Base-by-base conservation (phyloP, 768 basidiomycete species). In the Mycena crocata region DNA sequence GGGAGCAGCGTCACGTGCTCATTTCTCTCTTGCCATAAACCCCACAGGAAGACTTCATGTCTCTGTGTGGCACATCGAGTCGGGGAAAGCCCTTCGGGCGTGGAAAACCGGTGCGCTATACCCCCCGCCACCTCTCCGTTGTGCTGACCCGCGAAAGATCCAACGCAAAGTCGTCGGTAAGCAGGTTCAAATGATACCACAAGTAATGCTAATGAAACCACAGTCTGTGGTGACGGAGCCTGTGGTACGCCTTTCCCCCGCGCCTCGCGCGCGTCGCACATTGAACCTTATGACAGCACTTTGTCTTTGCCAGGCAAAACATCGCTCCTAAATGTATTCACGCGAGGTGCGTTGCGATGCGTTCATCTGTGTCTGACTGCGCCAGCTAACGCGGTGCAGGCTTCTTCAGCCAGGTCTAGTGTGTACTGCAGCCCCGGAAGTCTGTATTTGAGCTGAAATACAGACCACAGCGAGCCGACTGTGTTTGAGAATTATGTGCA, bases 401-500 rank as follows among this genome's bases (percentile, higher is more conserved):
- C 39, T 94, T 93, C 84, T 98, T 98, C 78, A 96, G 96, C 32
- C 91, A 94, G 85, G 89, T 95, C 74, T 96, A 97, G 93, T 94
- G 77, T 77, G 92, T 83, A 17, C 48, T 45, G 37, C 52, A 32
- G 34, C 32, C 62, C 26, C n/a, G 63, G 15, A 24, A 37, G 44
- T 12, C 61, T 45, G n/a, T 60, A n/a, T 49, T 31, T 40, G 17
- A 52, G 35, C 72, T 66, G 40, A 46, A 62, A 15, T 44, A 24
- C 44, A 28, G 30, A 23, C 7, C 52, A 40, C 74, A 95, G 94
- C 72, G 93, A 96, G 81, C 94, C 93, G 8, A 96, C 94, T 28
- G 96, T 99, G 5, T 99, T 99, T 71, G 97, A 99, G 79, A 99
- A 98, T 81, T 96, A 97, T 73, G 95, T 97, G 14, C 93, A 96